A percentile compares a stretch with the other conserved stretches of the same genome.
phyloP scores from a whole-genome alignment of 495 filamentous ascomycete genomes.

The Talaromyces ruber region DNA sequence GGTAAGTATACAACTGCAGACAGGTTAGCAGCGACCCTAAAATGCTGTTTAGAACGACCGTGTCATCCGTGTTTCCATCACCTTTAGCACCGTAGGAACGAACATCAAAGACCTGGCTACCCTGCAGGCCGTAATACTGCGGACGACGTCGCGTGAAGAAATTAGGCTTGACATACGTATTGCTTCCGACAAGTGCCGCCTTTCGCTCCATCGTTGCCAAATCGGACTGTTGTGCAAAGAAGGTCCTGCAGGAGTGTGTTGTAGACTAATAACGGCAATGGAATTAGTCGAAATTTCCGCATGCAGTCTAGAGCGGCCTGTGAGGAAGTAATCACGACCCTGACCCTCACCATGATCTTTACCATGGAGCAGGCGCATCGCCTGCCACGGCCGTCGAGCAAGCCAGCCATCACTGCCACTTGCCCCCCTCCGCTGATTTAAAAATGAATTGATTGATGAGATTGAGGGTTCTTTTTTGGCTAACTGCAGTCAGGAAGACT shows the following conservation, averaged over 20 bases:
- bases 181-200: neutral
- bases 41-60: slow-evolving; percentile 46
- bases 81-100: slow-evolving; percentile 58
- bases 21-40: slow-evolving; percentile 19
- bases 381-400: no score
- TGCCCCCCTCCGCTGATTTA: no score
- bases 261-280: no score
- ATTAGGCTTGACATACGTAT: slow-evolving; percentile 13
- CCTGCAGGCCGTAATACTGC: slow-evolving; percentile 21
- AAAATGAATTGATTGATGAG: no score
- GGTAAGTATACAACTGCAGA: slow-evolving; percentile 58
- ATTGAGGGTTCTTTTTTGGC: no score
- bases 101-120: slow-evolving; percentile 53
- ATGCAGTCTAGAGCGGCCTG: no score
- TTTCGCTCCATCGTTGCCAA: slow-evolving; percentile 9
- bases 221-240: slow-evolving; percentile 2
- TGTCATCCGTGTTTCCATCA: slow-evolving; percentile 39
- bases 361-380: no score
- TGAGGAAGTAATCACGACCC: no score
- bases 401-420: no score
- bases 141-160: slow-evolving; percentile 14
- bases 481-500: no score
- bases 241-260: neutral
- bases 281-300: no score
- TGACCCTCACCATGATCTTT: no score